Evolutionary conservation across 306 rosid genomes (phyloP), one percentile per base, ranked within the genome.

Genomic region (Hippophae gyantsensis): DNA sequence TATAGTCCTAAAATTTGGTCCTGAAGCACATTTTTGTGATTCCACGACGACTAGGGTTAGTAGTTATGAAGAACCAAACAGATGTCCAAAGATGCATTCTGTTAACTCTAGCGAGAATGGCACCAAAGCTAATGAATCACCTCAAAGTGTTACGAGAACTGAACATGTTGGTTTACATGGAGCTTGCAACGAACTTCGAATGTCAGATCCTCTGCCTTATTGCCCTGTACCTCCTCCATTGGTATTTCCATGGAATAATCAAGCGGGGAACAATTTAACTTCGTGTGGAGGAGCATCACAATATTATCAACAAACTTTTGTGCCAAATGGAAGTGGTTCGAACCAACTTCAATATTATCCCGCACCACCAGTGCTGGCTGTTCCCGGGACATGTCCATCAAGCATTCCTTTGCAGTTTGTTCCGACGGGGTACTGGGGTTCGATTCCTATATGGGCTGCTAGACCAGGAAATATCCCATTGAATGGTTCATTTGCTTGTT

Each of bases 1-100:
- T 13, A 75, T 70, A 18, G 74, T 82, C 42, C 48, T 82, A 44
- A 79, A 78, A 57, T 87, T 84, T 27, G 92, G 92, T 54, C 75
- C 79, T 0, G 84, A 79, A 51, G 70, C 65, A 55, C 81, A 80
- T 58, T 70, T 86, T 6, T 73, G 72, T 18, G 79, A 82, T 57
- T 71, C 86, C 3, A 72, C 72, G 74, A 79, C 78, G 62, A 59
- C 81, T 6, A 69, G 68, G 78, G 81, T 80, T 52, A 76, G 58
- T 64, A 76, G 58, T 64, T 72, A 79, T 42, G 51, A 71, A 63
- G 79, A 82, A 32, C 65, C 55, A 48, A 78, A 65, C 56, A 63
- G 59, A 54, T 56, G 58, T 52, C 43, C 57, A 50, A 75, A 72
- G 69, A 68, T 73, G 45, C 53, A 46, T 18, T 66, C 77, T 52